Percentiles rank a stretch among this genome's conserved stretches.
Conservation (phyloP, 352 stramenopile genomes). For the Globisporangium alternatum region DNA sequence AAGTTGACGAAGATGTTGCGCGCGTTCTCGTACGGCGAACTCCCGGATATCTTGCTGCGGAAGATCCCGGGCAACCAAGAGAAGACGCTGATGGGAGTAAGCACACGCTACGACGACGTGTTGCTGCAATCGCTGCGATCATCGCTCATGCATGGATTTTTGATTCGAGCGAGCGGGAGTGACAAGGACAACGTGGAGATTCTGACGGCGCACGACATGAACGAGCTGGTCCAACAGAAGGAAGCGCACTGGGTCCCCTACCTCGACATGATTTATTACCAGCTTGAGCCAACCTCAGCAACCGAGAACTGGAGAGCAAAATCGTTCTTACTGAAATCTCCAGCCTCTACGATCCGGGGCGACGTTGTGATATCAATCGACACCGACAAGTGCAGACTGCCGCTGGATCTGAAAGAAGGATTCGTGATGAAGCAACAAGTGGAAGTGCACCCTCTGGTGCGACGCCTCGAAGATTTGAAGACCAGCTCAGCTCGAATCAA, state of each 20-base stretch:
- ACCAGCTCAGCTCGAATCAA: slow-evolving; percentile 38
- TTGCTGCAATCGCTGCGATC: slow-evolving; percentile 62
- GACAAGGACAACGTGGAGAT: slow-evolving; percentile 28
- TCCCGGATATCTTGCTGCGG: slow-evolving; percentile 52
- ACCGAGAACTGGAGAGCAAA: slow-evolving; percentile 44
- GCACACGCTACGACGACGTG: slow-evolving; percentile 59
- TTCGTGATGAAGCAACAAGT: slow-evolving; percentile 66
- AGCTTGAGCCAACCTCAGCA: slow-evolving; percentile 24
- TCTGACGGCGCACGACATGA: slow-evolving; percentile 51
- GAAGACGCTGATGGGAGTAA: slow-evolving; percentile 39
- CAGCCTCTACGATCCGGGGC: slow-evolving; percentile 25
- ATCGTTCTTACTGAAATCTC: slow-evolving; percentile 44
- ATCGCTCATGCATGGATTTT: slow-evolving; percentile 48
- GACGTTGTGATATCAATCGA: slow-evolving; percentile 70
- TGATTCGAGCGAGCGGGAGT: slow-evolving; percentile 35
- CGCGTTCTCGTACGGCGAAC: slow-evolving; percentile 64
- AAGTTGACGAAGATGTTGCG: slow-evolving; percentile 46
- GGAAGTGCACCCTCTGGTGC: slow-evolving; percentile 59
- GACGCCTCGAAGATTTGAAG: slow-evolving; percentile 60
- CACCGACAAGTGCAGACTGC: slow-evolving; percentile 37
- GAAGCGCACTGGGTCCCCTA: slow-evolving; percentile 51
- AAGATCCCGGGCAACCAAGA: slow-evolving; percentile 38
- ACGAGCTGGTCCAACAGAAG: slow-evolving; percentile 41
- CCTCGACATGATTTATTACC: slow-evolving; percentile 61
- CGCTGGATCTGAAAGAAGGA: slow-evolving; percentile 61